A percentile compares a stretch with the other conserved stretches of the same genome.
phyloP scores from a whole-genome alignment of 2,329 filamentous ascomycete genomes.

The Hysterium pulicare region DNA sequence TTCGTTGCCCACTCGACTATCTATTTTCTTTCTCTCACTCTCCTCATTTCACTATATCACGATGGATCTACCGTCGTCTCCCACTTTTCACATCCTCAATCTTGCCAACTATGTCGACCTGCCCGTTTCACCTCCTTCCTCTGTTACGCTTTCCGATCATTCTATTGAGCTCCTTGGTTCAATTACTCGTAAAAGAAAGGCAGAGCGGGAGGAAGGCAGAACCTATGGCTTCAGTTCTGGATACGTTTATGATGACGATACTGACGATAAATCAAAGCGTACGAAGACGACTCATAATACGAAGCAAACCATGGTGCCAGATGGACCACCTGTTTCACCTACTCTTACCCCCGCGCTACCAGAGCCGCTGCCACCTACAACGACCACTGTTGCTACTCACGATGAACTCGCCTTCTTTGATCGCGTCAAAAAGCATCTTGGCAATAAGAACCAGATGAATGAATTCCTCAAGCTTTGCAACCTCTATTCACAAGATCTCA shows the following conservation, averaged over 20 bases:
- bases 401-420: slow-evolving; percentile 96
- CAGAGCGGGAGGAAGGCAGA: no score
- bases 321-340: slow-evolving; percentile 67
- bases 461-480: slow-evolving; percentile 98
- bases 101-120: no score
- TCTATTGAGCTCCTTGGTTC: no score
- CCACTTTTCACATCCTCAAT: no score
- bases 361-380: slow-evolving; percentile 76
- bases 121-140: no score
- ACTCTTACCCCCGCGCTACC: slow-evolving; percentile 86
- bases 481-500: slow-evolving; percentile 87
- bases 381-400: slow-evolving; percentile 67
- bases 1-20: no score
- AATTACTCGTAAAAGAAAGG: no score
- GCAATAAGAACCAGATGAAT: slow-evolving; percentile 86
- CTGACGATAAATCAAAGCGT: slow-evolving; percentile 50
- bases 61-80: no score
- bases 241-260: background rate
- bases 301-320: slow-evolving; percentile 58
- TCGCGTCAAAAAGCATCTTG: slow-evolving; percentile 91
- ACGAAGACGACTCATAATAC: slow-evolving; percentile 65
- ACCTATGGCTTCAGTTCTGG: no score
- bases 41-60: no score
- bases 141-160: no score
- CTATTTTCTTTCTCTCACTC: no score